phyloP scores from a whole-genome alignment of 257 asterid genomes.

The Knoxia roxburghii region DNA sequence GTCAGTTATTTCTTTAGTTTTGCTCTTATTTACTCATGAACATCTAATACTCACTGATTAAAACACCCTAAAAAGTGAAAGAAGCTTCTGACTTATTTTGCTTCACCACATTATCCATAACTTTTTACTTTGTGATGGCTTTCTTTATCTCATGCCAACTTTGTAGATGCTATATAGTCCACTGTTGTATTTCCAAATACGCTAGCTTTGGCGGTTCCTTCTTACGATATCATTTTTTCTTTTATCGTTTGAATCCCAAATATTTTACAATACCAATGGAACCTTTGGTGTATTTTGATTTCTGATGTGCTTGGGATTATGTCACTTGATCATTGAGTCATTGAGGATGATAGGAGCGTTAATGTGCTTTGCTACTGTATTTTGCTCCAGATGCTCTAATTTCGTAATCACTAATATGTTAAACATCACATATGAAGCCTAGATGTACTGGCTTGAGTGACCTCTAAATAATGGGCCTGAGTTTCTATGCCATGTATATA shows the following conservation, averaged over 20 bases:
- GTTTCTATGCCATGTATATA: no score
- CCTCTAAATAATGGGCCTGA: neutral
- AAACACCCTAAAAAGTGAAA: neutral
- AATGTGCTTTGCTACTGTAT: neutral
- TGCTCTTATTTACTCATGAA: neutral
- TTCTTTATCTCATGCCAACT: neutral
- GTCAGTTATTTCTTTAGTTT: conserved; percentile 12
- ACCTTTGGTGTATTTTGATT: neutral
- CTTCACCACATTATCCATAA: neutral
- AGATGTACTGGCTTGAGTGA: neutral
- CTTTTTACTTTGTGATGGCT: neutral
- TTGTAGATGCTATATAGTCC: neutral
- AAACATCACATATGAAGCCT: neutral
- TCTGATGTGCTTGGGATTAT: neutral
- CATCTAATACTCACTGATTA: no score
- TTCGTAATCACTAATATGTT: neutral
- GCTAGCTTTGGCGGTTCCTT: neutral
- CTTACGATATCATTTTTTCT: neutral
- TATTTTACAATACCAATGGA: neutral
- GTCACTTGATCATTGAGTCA: neutral
- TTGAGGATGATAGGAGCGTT: neutral
- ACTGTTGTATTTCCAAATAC: neutral
- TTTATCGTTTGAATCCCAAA: neutral
- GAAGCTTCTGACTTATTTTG: neutral
- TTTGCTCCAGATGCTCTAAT: neutral